Conservation (phyloP, 805 yeast genomes). For the Clavispora asparagi region DNA sequence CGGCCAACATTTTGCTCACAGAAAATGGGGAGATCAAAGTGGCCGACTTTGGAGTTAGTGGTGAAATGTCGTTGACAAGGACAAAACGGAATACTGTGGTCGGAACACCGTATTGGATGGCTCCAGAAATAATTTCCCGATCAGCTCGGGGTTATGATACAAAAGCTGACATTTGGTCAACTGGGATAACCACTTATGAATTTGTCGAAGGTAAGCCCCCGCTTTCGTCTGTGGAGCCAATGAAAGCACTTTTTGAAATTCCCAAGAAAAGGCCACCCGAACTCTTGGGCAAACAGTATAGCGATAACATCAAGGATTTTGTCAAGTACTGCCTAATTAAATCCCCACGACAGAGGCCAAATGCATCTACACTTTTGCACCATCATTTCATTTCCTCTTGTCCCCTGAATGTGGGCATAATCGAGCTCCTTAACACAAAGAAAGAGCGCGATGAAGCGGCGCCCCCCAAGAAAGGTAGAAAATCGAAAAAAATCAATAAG, state of each 20-base stretch:
- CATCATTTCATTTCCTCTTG: conserved; percentile 43
- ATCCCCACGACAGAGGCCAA: conserved; percentile 61
- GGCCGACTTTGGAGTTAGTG: conserved; percentile 93
- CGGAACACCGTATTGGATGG: conserved; percentile 99
- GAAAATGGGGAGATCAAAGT: conserved; percentile 65
- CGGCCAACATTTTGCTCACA: conserved; percentile 81
- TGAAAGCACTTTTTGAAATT: conserved; percentile 68
- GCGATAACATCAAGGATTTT: conserved; percentile 59
- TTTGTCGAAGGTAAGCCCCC: conserved; percentile 83
- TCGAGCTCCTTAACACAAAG: conserved; percentile 5
- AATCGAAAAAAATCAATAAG: conserved; percentile 13
- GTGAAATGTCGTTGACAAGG: conserved; percentile 57
- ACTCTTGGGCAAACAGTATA: conserved; percentile 39
- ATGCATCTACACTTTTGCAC: conserved; percentile 51
- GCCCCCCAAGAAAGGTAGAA: conserved; percentile 1
- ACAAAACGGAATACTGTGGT: conserved; percentile 70
- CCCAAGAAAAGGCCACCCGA: conserved; percentile 63
- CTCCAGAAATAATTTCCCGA: conserved; percentile 81
- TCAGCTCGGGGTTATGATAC: conserved; percentile 60
- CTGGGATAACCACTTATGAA: conserved; percentile 90
- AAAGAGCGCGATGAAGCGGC: neutral
- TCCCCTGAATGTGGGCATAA: conserved; percentile 6
- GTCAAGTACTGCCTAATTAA: conserved; percentile 61
- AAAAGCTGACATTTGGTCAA: conserved; percentile 93
- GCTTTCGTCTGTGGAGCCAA: conserved; percentile 62